phyloP scores from a whole-genome alignment of 2,329 filamentous ascomycete genomes.

The Orbilia brochopaga region DNA sequence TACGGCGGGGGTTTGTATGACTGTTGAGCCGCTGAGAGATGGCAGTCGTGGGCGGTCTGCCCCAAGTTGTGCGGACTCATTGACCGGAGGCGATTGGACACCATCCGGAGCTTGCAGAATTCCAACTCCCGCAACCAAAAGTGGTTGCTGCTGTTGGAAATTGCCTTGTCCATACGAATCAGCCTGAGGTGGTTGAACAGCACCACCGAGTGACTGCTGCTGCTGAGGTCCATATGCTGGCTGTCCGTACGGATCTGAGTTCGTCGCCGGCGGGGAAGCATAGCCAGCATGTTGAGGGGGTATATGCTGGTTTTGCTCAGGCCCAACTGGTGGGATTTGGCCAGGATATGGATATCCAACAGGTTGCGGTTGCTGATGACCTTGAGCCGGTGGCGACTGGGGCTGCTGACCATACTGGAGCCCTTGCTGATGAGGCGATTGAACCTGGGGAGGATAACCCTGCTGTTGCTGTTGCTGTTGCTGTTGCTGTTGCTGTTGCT shows the following conservation, averaged over 20 bases:
- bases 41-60: conserved; percentile 10
- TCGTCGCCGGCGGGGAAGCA: conserved; percentile 4
- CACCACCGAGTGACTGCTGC: conserved; percentile 17
- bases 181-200: conserved; percentile 1
- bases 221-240: conserved; percentile 18
- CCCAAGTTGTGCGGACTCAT: conserved; percentile 21
- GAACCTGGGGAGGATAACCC: not conserved
- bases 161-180: conserved; percentile 31
- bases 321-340: conserved; percentile 11
- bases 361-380: conserved; percentile 18
- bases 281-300: conserved; percentile 23
- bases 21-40: conserved; percentile 21
- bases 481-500: not conserved
- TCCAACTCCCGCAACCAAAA: not conserved
- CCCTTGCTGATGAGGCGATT: conserved; percentile 16
- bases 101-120: conserved; percentile 12
- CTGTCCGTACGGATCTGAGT: conserved; percentile 26
- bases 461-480: not conserved
- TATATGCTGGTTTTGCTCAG: conserved; percentile 23
- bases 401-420: conserved; percentile 29
- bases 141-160: conserved; percentile 7
- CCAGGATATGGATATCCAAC: conserved; percentile 21
- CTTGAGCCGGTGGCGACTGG: conserved; percentile 32
- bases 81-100: conserved; percentile 14
- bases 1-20: conserved; percentile 1